A percentile compares a stretch with the other conserved stretches of the same genome.
Evolutionary conservation across 257 asterid species (phyloP).

Genomic region (Jacaranda mimosifolia): DNA sequence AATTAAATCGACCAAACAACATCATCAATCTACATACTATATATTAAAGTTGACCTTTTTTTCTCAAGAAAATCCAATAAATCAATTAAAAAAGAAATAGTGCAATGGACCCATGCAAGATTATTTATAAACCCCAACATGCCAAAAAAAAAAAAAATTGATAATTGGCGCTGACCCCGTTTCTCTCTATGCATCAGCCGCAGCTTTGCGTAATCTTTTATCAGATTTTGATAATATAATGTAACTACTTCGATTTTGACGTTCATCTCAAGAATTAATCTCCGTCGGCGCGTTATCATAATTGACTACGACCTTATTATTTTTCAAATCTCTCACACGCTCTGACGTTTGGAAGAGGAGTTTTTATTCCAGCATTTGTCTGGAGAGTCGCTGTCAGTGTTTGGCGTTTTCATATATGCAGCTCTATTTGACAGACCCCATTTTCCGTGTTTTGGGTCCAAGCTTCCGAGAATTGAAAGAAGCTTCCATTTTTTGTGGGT

Average conservation of each 20-base stretch:
- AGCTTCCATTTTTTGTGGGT: slow-evolving; percentile 11
- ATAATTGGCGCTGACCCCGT: neutral
- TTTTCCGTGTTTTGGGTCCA: slow-evolving; percentile 54
- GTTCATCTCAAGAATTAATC: slow-evolving; percentile 32
- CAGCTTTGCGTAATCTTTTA: slow-evolving; percentile 48
- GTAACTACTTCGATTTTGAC: slow-evolving; percentile 34
- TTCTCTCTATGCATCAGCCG: neutral
- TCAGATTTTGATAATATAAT: neutral
- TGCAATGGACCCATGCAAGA: neutral
- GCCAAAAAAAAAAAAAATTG: neutral
- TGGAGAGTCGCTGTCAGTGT: slow-evolving; percentile 41
- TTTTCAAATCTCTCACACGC: slow-evolving; percentile 21
- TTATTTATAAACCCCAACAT: slow-evolving; percentile 4
- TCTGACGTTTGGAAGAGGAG: neutral
- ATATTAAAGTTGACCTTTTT: no score
- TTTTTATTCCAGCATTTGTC: slow-evolving; percentile 30
- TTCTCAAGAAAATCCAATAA: neutral
- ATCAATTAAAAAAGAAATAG: neutral
- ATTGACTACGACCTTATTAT: slow-evolving; percentile 35
- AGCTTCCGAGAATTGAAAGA: slow-evolving; percentile 21
- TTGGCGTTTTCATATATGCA: slow-evolving; percentile 19
- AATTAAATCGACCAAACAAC: no score
- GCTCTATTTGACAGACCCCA: slow-evolving; percentile 45
- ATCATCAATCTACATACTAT: no score
- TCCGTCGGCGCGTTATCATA: slow-evolving; percentile 19